Percentiles rank a stretch among this genome's conserved stretches.
Conservation (phyloP, 768 basidiomycete species). For the Suillus variegatus region DNA sequence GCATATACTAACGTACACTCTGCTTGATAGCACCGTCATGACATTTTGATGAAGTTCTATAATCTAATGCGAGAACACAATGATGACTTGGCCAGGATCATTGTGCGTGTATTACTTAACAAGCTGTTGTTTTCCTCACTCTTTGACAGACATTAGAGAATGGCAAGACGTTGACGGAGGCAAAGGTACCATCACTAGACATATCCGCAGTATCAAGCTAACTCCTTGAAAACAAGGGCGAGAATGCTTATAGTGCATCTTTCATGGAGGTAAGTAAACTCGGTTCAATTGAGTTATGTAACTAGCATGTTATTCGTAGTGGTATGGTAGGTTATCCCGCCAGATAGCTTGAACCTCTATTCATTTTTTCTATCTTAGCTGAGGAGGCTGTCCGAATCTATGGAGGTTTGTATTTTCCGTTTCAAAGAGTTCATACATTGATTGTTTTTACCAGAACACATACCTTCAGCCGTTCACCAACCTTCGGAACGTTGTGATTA, state of each 20-base stretch:
- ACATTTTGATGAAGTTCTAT: constrained; percentile 79
- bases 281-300: constrained; percentile 5
- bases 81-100: constrained; percentile 86
- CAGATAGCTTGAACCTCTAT: background rate
- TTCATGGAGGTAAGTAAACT: constrained; percentile 67
- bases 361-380: constrained; percentile 45
- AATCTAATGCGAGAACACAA: constrained; percentile 78
- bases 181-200: constrained; percentile 50
- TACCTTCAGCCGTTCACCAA: constrained; percentile 74
- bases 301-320: constrained; percentile 45
- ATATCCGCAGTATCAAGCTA: background rate
- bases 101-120: constrained; percentile 50
- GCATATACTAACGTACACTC: background rate
- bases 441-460: constrained; percentile 55
- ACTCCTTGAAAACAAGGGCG: constrained; percentile 49
- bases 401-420: constrained; percentile 56
- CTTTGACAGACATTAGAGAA: constrained; percentile 79
- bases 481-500: constrained; percentile 84
- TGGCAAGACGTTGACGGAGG: constrained; percentile 87
- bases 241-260: constrained; percentile 83
- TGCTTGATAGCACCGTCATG: constrained; percentile 66
- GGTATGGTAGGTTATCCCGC: constrained; percentile 63
- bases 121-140: constrained; percentile 13
- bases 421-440: background rate
- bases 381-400: constrained; percentile 92